Percentiles rank a stretch among this genome's conserved stretches.
Conservation (phyloP, 345 rosid species). For the Pugionium dolabratum region DNA sequence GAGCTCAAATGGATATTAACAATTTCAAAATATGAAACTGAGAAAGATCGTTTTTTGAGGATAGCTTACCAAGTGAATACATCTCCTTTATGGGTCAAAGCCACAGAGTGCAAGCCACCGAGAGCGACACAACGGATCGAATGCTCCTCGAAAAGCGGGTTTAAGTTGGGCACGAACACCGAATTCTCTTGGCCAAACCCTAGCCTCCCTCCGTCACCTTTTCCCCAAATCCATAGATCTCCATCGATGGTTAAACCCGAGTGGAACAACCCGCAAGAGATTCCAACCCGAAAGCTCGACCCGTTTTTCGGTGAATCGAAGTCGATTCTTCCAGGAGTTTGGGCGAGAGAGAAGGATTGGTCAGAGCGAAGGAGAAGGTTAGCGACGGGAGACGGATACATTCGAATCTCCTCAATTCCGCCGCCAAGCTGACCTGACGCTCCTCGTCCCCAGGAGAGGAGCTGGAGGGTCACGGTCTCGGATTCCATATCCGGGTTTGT, state of each 20-base stretch:
- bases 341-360: constrained; percentile 53
- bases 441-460: constrained; percentile 91
- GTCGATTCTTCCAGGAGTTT: constrained; percentile 55
- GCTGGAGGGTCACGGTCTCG: constrained; percentile 50
- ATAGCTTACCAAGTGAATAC: constrained; percentile 75
- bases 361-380: constrained; percentile 54
- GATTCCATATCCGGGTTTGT: constrained; percentile 44
- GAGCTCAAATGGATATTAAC: not conserved
- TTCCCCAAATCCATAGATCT: constrained; percentile 84
- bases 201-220: constrained; percentile 92
- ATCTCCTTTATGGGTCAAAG: constrained; percentile 65
- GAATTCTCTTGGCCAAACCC: constrained; percentile 86
- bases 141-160: constrained; percentile 56
- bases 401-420: constrained; percentile 71
- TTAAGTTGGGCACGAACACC: constrained; percentile 64
- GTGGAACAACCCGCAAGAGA: constrained; percentile 85
- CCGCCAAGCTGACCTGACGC: constrained; percentile 95
- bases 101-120: constrained; percentile 88
- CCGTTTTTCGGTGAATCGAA: not conserved
- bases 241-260: constrained; percentile 67
- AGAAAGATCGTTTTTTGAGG: constrained; percentile 3
- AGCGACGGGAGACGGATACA: constrained; percentile 72
- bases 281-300: constrained; percentile 51
- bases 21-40: no score
- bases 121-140: constrained; percentile 57